Base-by-base conservation (phyloP, 306 rosid species). In the Argentina anserina region DNA sequence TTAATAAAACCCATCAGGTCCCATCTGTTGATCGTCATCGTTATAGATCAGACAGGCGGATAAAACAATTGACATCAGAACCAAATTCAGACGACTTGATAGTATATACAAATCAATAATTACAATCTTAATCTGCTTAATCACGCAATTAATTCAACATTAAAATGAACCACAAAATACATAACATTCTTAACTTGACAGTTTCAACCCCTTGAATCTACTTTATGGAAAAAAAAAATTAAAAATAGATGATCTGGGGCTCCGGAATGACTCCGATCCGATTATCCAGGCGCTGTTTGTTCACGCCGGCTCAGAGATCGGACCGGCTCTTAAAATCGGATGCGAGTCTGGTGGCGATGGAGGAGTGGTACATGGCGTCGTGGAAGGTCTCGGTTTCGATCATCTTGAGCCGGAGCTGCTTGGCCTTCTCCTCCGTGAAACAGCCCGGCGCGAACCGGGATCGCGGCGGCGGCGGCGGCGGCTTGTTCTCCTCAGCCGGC, bases 341-440 rank as follows among this genome's bases (percentile, higher is more conserved):
- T 68, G 98, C 98, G 65, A 93, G 96, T 21, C 98, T 79, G 59
- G 89, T 82, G 58, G 98, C 98, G 84, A 93, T 93, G 17, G 98
- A 92, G 23, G 96, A 90, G 88, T 91, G 97, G 60, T 93, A 93
- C 98, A 93, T 93, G 33, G 79, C 88, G 76, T 90, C 96, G 69
- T 90, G 98, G 80, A 85, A 90, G 36, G 96, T 21, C 56, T 86
- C 87, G 17, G 86, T 75, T 2, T 82, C 92, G 45, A 15, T 78
- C 25, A 88, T 86, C 92, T 82, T 84, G 78, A 85, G 21, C 68
- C 98, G 91, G 71, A 93, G 90, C 78, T 79, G 88, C 83, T 67
- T 86, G 63, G 98, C 98, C 84, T 93, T 93, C 81, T 91, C 96
- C 81, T 81, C 92, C 31, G 98, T 93, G 69, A 93, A 88, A 69